Percentiles rank a stretch among this genome's conserved stretches.
Conservation (phyloP, 1,284 basidiomycete species). For the Lentinus polychrous region DNA sequence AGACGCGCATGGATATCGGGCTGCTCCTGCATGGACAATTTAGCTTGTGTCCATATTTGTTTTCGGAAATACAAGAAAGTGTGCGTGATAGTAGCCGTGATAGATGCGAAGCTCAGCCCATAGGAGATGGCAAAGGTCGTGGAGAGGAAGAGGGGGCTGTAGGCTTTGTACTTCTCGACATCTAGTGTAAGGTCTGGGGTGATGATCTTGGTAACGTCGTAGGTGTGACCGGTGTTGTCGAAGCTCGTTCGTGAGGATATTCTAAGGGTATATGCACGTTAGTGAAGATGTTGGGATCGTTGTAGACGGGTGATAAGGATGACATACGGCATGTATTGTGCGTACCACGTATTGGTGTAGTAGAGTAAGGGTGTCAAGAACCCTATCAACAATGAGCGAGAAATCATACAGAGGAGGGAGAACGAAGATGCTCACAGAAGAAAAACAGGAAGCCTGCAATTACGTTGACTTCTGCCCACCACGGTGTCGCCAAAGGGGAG, state of each 20-base stretch:
- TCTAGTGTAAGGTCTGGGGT: conserved; percentile 51
- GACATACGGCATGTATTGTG: conserved; percentile 42
- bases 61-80: conserved; percentile 74
- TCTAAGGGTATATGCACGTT: conserved; percentile 11
- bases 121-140: conserved; percentile 44
- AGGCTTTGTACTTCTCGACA: conserved; percentile 56
- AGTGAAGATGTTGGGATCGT: too few species aligned
- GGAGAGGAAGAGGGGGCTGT: conserved; percentile 79
- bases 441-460: conserved; percentile 68
- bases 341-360: conserved; percentile 54
- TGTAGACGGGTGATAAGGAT: not conserved
- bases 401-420: not conserved
- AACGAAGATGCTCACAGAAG: conserved; percentile 36
- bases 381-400: conserved; percentile 23
- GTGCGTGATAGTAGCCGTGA: conserved; percentile 63
- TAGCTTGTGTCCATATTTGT: conserved; percentile 56
- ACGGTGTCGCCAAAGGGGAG: conserved; percentile 50
- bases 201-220: conserved; percentile 65
- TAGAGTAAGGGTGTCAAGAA: conserved; percentile 57
- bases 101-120: conserved; percentile 47
- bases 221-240: conserved; percentile 56
- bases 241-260: conserved; percentile 48
- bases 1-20: conserved; percentile 81
- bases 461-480: conserved; percentile 75
- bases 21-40: conserved; percentile 57